Base-by-base conservation (phyloP, 805 yeast species). In the Spathaspora girioi region DNA sequence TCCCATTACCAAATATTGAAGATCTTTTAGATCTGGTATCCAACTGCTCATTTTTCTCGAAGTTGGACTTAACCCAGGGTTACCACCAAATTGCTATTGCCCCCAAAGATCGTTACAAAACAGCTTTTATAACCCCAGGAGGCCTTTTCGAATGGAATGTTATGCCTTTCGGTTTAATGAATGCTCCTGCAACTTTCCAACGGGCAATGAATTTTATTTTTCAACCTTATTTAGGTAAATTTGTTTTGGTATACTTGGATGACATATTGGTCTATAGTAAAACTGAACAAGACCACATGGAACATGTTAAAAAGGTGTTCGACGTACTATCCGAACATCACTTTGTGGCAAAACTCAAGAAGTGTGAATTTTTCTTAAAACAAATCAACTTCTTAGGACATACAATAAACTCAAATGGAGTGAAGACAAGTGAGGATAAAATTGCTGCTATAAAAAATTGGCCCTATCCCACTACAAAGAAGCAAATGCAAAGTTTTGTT, bases 111-210 rank as follows among this genome's bases (percentile, higher is more conserved):
- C 29, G 19, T 2, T 40, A 38, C n/a, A 57, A 61, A 29, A 62
- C 64, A 8, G 60, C 67, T 18, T 63, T 65, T 40, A 26, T 20
- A 6, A 55, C 63, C 0, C 51, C 29, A 2, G 7, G 17, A 8
- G 69, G 65, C 10, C 50, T 51, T 5, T 61, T 47, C 46, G 57
- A 63, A 43, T 64, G 55, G 51, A 46, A 29, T 1, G 66, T 59
- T 6, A 59, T 64, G 64, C 67, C 65, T 0, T 62, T 63, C 48
- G 68, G 67, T 1, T 46, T 60, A 42, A 31, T 53, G 11, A 61
- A 59, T 46, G 67, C 64, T 1, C 67, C 68, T 0, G 59, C 62
- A 1, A 49, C 58, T 2, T 64, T 65, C 43, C 66, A 62, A 46
- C 14, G 44, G 15, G 23, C 23, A 9, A 51, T 51, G 48, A 38